Base-by-base conservation (phyloP, 345 rosid genomes). In the Gynandropsis gynandra region DNA sequence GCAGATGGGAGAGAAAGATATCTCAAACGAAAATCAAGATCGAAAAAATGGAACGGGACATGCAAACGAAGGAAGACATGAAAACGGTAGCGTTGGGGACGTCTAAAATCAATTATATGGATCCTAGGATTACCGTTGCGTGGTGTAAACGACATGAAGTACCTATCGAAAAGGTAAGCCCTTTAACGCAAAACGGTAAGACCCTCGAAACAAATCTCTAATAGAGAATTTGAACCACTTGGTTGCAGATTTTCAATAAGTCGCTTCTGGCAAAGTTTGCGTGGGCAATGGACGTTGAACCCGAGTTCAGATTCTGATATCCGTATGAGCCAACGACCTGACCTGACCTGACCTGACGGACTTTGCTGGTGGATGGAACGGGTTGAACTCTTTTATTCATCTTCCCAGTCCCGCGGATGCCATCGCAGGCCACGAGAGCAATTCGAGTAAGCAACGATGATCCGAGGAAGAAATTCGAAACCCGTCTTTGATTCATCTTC, bases 111-210 rank as follows among this genome's bases (percentile, higher is more conserved):
- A 92, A 92, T 60, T 92, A 92, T 61, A 81, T 88, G 19, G 97
- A 92, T 72, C 98, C 98, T 42, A 78, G 98, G 76, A 92, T 92
- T 47, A 87, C 95, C 0, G 98, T 92, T 7, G 95, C 98, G 2
- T 92, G 98, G 98, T 92, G 98, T 80, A 92, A 92, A 70, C 80
- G 98, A 15, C 88, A 81, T 35, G 98, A 92, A 50, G 98, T 92
- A 62, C 95, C 98, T 35, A 92, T 92, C 11, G 98, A 92, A 64
- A 92, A 88, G 98, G 98, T 87, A 64, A 74, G 52, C 50, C 9
- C 43, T 45, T 27, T 50, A 10, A 6, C 7, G 1, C 11, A 7
- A 15, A 36, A 57, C 50, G 36, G n/a, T n/a, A 33, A 37, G 29
- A 39, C 36, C 32, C 39, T 62, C 34, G 18, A 40, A 35, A 18